Base-by-base conservation (phyloP, 805 yeast genomes). In the Wickerhamomyces tratensis region DNA sequence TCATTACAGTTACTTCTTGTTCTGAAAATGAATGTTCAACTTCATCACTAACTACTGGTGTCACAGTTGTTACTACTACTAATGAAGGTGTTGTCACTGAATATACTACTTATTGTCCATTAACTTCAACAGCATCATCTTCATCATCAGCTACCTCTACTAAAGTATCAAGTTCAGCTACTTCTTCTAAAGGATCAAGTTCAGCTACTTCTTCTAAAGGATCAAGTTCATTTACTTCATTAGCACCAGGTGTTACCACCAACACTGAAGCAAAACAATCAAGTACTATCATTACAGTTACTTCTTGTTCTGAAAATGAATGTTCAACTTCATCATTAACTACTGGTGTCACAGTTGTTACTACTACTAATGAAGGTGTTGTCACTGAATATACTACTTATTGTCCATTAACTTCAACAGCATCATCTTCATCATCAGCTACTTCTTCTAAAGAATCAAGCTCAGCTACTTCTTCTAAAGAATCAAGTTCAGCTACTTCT, bases 281-380 rank as follows among this genome's bases (percentile, higher is more conserved):
- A 27, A 27, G 10, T 27, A 8, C 30, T 8, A 10, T 27, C 30
- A 4, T 27, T 27, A 61, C 65, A 49, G 52, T 62, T 53, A 61
- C 65, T 43, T 54, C 59, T 40, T 62, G 67, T 53, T 54, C 49
- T 38, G 53, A 52, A 33, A 53, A 58, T 53, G 54, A 48, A 35
- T 62, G 67, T 54, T 27, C 7, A 8, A 31, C n/a, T 11, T 11
- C 34, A 31, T 31, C 34, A 31, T 2, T 12, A 31, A 12, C 34
- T 8, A 12, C 7, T 13, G n/a, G 34, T 12, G 13, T 11, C 11
- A 13, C 64, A 25, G 52, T 61, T 37, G 62, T 64, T 30, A 65
- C 69, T 31, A 57, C 56, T 36, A 62, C 67, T 36, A 50, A 52
- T 26, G 44, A 52, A 50, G 64, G 63, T 49, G 57, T 44, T 14